Percentiles rank a stretch among this genome's conserved stretches.
Evolutionary conservation across 768 basidiomycete species (phyloP).

Genomic region (Pulveroboletus ravenelii): DNA sequence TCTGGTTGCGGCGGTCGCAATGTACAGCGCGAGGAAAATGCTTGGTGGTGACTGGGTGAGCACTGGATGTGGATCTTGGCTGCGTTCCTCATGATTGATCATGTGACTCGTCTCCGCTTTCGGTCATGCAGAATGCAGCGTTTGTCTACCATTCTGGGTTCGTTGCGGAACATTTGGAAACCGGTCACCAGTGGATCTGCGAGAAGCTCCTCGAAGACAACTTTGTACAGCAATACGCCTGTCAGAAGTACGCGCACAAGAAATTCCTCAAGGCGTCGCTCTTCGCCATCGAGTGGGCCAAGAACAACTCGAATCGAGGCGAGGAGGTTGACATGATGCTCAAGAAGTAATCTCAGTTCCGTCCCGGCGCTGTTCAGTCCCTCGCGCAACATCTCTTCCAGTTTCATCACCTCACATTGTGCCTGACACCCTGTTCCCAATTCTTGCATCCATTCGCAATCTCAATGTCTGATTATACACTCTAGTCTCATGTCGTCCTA

Average conservation of each 20-base stretch:
- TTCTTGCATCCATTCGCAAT: constrained; percentile 32
- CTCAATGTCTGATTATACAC: constrained; percentile 37
- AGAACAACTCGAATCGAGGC: constrained; percentile 40
- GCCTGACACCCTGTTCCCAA: constrained; percentile 35
- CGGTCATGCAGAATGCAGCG: constrained; percentile 62
- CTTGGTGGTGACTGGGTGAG: constrained; percentile 94
- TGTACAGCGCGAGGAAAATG: constrained; percentile 96
- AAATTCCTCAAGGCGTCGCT: constrained; percentile 91
- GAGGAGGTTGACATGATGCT: constrained; percentile 27
- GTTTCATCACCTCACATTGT: constrained; percentile 26
- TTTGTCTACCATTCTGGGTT: constrained; percentile 93
- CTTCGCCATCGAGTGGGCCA: constrained; percentile 75
- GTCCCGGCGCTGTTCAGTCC: constrained; percentile 16
- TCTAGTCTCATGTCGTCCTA: constrained; percentile 35
- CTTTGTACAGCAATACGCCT: constrained; percentile 83
- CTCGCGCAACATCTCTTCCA: constrained; percentile 22
- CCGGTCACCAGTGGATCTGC: constrained; percentile 76
- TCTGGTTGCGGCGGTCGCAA: constrained; percentile 90
- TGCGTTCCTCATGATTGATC: constrained; percentile 10
- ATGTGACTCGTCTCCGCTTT: constrained; percentile 32
- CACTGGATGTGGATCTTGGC: constrained; percentile 20
- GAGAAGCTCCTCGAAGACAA: constrained; percentile 76
- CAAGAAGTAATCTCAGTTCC: constrained; percentile 25
- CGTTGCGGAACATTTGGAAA: constrained; percentile 81
- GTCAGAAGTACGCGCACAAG: constrained; percentile 96